Percentiles rank a stretch among this genome's conserved stretches.
These are phyloP conservation scores for Plectosphaerella sp. DNA, from an alignment of 2,329 filamentous ascomycete genomes.

Conservation along the genomic window DNA sequence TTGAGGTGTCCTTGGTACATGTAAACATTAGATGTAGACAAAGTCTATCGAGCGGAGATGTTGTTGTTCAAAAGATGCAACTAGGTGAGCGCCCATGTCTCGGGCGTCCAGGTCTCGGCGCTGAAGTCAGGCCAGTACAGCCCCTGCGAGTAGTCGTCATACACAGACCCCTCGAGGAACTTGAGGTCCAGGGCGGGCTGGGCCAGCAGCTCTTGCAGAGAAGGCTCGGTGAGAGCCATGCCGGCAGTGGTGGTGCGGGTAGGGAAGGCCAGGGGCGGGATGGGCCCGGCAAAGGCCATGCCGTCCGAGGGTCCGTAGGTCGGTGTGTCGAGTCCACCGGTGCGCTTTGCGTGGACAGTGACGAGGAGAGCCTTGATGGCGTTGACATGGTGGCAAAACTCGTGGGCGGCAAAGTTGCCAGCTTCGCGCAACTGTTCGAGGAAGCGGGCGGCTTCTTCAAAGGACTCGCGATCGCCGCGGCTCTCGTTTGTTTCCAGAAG, in stretches of 20 bases:
- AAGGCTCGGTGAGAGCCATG: slow-evolving; percentile 29
- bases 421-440: slow-evolving; percentile 30
- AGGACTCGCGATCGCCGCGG: slow-evolving; percentile 31
- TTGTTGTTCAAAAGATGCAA: too few relatives aligned
- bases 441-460: slow-evolving; percentile 31
- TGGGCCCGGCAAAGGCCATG: not conserved
- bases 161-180: slow-evolving; percentile 22
- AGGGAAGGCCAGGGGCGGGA: not conserved
- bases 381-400: slow-evolving; percentile 36
- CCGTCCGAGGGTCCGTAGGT: not conserved
- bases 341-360: slow-evolving; percentile 4
- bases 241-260: slow-evolving; percentile 20
- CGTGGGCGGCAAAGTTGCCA: slow-evolving; percentile 34
- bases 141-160: slow-evolving; percentile 11
- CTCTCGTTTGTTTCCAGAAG: slow-evolving; percentile 24
- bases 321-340: not conserved
- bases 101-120: slow-evolving; percentile 9
- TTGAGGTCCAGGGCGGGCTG: slow-evolving; percentile 26
- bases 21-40: too few relatives aligned
- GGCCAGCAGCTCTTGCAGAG: slow-evolving; percentile 26
- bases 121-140: slow-evolving; percentile 14
- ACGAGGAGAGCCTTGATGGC: slow-evolving; percentile 23
- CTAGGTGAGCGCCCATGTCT: slow-evolving; percentile 6
- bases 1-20: too few relatives aligned
- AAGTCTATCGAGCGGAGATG: too few relatives aligned